phyloP scores from a whole-genome alignment of 208 protist genomes.

The Sergeia podlipaevii region DNA sequence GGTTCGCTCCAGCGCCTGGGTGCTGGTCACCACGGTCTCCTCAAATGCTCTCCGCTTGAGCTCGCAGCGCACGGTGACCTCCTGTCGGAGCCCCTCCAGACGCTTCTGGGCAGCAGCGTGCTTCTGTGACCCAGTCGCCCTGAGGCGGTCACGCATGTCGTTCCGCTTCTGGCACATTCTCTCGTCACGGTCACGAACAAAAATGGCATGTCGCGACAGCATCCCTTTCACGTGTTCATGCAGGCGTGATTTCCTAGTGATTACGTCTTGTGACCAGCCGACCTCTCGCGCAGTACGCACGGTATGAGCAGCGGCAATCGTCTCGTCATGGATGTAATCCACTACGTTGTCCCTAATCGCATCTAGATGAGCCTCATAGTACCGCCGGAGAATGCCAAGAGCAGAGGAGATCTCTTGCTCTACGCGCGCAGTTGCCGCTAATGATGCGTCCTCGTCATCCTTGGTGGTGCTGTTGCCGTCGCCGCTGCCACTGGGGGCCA shows the following conservation, averaged over 20 bases:
- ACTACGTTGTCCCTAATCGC: constrained; percentile 39
- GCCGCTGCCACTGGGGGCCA: neutral
- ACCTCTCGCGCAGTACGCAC: constrained; percentile 29
- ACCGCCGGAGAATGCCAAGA: constrained; percentile 27
- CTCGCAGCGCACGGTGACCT: constrained; percentile 19
- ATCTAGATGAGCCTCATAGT: constrained; percentile 31
- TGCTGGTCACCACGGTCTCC: constrained; percentile 13
- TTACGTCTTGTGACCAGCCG: constrained; percentile 36
- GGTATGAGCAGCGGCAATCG: constrained; percentile 34
- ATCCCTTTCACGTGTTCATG: constrained; percentile 30
- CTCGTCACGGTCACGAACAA: constrained; percentile 32
- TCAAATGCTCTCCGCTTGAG: constrained; percentile 13
- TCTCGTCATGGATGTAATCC: constrained; percentile 46
- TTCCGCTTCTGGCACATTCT: constrained; percentile 29
- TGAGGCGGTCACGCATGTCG: constrained; percentile 25
- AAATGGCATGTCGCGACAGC: constrained; percentile 34
- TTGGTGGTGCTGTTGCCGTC: neutral
- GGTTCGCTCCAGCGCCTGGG: constrained; percentile 19
- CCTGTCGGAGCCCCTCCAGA: constrained; percentile 20
- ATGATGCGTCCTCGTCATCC: neutral
- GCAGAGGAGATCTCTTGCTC: constrained; percentile 18
- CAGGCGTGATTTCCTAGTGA: constrained; percentile 32
- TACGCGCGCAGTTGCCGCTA: constrained; percentile 2
- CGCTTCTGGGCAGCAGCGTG: constrained; percentile 12
- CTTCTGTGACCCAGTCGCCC: constrained; percentile 10